Evolutionary conservation across 2,329 filamentous ascomycete genomes (phyloP).

Genomic region (Pezicula radicicola): DNA sequence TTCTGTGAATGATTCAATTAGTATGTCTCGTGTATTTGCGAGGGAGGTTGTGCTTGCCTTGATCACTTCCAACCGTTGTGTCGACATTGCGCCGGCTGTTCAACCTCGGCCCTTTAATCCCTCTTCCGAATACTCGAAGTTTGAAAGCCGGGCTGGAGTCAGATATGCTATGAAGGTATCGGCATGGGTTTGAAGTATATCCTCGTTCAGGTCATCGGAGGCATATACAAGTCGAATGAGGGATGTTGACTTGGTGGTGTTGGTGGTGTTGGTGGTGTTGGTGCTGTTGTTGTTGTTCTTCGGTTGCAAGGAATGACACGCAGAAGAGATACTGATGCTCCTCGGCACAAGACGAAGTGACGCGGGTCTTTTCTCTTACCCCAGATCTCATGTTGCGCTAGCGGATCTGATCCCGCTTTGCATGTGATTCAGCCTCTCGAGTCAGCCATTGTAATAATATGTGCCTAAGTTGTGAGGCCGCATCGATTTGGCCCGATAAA

Average conservation of each 20-base stretch:
- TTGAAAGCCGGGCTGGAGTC: not conserved
- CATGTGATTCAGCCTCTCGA: not conserved
- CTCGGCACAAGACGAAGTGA: no score
- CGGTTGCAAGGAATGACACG: no score
- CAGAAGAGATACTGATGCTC: no score
- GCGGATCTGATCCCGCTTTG: not conserved
- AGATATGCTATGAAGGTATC: not conserved
- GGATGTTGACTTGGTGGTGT: not conserved
- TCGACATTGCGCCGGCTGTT: not conserved
- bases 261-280: no score
- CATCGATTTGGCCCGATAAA: not conserved
- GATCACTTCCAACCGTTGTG: slow-evolving; percentile 3
- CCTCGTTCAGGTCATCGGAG: not conserved
- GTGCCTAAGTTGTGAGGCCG: no score
- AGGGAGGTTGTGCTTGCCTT: slow-evolving; percentile 15
- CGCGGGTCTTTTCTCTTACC: no score
- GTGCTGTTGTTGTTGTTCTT: no score
- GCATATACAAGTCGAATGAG: not conserved
- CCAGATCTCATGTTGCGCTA: not conserved
- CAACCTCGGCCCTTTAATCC: not conserved
- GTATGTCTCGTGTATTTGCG: not conserved
- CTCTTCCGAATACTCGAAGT: not conserved
- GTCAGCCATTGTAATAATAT: no score
- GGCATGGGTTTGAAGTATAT: not conserved
- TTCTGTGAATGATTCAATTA: slow-evolving; percentile 19